Percentiles rank a stretch among this genome's conserved stretches.
These are phyloP conservation scores for Ustilago curta DNA, from an alignment of 1,284 basidiomycete species.

Conservation along the genomic window DNA sequence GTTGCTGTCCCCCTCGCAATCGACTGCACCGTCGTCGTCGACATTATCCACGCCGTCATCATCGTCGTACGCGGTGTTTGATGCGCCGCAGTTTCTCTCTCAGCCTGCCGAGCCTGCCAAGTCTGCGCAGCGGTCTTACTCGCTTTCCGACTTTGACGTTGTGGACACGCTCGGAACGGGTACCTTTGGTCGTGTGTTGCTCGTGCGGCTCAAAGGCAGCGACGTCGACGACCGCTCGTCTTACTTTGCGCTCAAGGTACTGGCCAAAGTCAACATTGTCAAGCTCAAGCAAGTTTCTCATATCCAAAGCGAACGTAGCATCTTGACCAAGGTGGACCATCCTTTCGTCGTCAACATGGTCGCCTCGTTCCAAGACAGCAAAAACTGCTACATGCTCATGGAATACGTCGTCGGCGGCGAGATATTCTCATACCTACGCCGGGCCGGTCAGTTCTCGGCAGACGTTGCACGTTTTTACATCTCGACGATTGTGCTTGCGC, in stretches of 20 bases:
- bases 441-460: slow-evolving; percentile 71
- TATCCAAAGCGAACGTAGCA: slow-evolving; percentile 73
- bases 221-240: slow-evolving; percentile 27
- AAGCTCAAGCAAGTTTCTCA: slow-evolving; percentile 74
- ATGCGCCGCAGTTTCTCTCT: not conserved
- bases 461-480: slow-evolving; percentile 74
- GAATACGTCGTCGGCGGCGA: slow-evolving; percentile 74
- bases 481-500: slow-evolving; percentile 72
- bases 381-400: slow-evolving; percentile 74
- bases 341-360: slow-evolving; percentile 65
- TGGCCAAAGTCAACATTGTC: slow-evolving; percentile 73
- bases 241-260: slow-evolving; percentile 73
- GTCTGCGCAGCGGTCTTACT: slow-evolving; percentile 4
- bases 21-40: slow-evolving; percentile 2
- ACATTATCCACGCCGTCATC: slow-evolving; percentile 7
- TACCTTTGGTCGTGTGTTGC: slow-evolving; percentile 62
- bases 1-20: not conserved
- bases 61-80: not conserved
- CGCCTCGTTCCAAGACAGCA: slow-evolving; percentile 70
- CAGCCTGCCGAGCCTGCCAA: not conserved
- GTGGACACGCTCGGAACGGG: slow-evolving; percentile 59
- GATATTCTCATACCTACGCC: slow-evolving; percentile 72
- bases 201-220: slow-evolving; percentile 47
- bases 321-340: slow-evolving; percentile 68
- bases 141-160: slow-evolving; percentile 53